Evolutionary conservation across 192 early-diverging fungal genomes (phyloP), one percentile per base, ranked within the genome.

Genomic region (Allomyces macrogynus): DNA sequence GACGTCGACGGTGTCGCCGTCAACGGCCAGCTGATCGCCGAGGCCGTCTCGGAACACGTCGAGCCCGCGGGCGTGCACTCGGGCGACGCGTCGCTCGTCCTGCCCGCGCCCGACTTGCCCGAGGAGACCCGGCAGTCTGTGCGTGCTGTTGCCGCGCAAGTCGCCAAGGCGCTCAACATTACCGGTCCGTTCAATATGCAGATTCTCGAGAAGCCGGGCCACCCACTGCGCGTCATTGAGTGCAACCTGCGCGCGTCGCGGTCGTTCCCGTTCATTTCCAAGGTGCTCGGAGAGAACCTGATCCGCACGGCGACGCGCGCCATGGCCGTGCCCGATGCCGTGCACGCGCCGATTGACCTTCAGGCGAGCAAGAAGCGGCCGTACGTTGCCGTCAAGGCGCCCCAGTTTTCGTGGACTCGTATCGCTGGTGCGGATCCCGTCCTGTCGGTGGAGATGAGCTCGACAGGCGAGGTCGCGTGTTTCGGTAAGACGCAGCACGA

Each of bases 101-200:
- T 95, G 54, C 95, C 92, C 5, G 84, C 87, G 23, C 81, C 76
- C 23, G 79, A 80, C 27, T 69, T 90, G 43, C 63, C 72, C 25
- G 27, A 67, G 0, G 69, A 67, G 0, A 84, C 82, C 8, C 77
- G 84, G 79, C 27, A 66, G 63, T 76, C 80, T 44, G 74, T 90
- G 68, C 86, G 87, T 74, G 76, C 71, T 2, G 87, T 93, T 68
- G 88, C 92, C 22, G 81, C 85, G 64, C 88, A 92, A 76, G 85
- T 98, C 22, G 93, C 89, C 22, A 75, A 78, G 42, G 91, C 89
- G 5, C 92, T 98, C 73, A 81, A 87, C 64, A 92, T 96, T 75
- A 93, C 93, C n/a, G 92, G 95, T 11, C 93, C 95, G 2, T 98
- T 87, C 88, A 98, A 98, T 77, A 98, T 98, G 88, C 95, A 98